A percentile compares a stretch with the other conserved stretches of the same genome.
These are phyloP conservation scores for Cicer pinnatifidum DNA, from an alignment of 306 rosid species.

Conservation along the genomic window DNA sequence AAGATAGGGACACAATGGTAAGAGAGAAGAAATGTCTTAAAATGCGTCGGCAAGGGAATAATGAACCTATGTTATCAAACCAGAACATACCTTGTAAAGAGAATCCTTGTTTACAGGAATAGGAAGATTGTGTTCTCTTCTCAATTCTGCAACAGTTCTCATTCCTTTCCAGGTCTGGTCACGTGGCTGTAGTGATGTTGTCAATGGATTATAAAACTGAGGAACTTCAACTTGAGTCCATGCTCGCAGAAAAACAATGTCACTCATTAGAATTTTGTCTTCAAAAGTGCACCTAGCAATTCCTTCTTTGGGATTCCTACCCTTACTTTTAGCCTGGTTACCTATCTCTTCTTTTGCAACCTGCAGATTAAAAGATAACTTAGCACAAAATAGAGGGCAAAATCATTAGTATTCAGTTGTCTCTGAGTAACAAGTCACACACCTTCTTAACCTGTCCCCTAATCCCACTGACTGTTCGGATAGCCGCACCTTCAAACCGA, in stretches of 20 bases:
- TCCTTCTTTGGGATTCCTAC: slow-evolving; percentile 82
- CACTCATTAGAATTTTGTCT: slow-evolving; percentile 97
- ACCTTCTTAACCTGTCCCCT: slow-evolving; percentile 99
- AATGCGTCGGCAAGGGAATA: not conserved
- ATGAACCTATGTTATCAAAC: slow-evolving; percentile 22
- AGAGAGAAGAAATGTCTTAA: slow-evolving; percentile 7
- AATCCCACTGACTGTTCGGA: slow-evolving; percentile 89
- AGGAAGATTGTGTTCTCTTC: slow-evolving; percentile 74
- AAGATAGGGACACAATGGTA: not conserved
- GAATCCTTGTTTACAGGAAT: slow-evolving; percentile 90
- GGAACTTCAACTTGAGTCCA: slow-evolving; percentile 94
- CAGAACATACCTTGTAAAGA: slow-evolving; percentile 68
- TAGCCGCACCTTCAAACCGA: slow-evolving; percentile 91
- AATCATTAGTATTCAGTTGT: slow-evolving; percentile 11
- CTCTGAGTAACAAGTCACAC: slow-evolving; percentile 33
- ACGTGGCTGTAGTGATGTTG: slow-evolving; percentile 91
- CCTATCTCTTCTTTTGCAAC: slow-evolving; percentile 90
- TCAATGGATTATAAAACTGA: slow-evolving; percentile 71
- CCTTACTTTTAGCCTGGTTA: slow-evolving; percentile 74
- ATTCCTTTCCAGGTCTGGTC: slow-evolving; percentile 82
- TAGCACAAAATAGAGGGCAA: slow-evolving; percentile 21
- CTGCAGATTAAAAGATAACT: slow-evolving; percentile 52
- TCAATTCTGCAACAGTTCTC: slow-evolving; percentile 89
- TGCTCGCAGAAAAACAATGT: slow-evolving; percentile 87
- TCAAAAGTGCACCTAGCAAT: slow-evolving; percentile 94